These are phyloP conservation scores for Aspergillus sp. DNA, from an alignment of 2,329 filamentous ascomycete genomes.

Conservation along the genomic window DNA sequence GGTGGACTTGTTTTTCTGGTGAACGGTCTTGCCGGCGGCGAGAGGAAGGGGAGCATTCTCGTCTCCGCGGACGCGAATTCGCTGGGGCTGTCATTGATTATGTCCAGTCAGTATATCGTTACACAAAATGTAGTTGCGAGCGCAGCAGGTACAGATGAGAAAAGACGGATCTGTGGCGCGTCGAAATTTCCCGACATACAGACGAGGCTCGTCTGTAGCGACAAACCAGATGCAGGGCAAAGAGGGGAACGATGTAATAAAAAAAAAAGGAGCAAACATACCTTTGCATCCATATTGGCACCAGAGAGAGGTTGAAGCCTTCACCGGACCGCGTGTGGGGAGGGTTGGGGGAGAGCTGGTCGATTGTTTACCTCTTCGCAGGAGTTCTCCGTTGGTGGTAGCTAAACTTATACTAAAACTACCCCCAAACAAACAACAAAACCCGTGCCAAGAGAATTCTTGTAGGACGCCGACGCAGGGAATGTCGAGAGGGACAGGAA, in stretches of 20 bases:
- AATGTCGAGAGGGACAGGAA: conserved; percentile 6
- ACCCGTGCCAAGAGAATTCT: conserved; percentile 15
- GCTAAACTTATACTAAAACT: conserved; percentile 22
- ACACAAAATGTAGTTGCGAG: neutral
- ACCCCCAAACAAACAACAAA: conserved; percentile 26
- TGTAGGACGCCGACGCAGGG: conserved; percentile 3
- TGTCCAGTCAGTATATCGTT: conserved; percentile 16
- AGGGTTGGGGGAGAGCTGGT: conserved; percentile 7
- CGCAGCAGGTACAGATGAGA: neutral
- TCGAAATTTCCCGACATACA: conserved; percentile 7
- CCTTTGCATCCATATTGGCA: conserved; percentile 49
- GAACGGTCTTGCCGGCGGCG: conserved; percentile 59
- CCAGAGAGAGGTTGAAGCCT: conserved; percentile 5
- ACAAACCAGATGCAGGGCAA: neutral
- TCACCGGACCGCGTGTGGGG: conserved; percentile 12
- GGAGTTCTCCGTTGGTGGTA: conserved; percentile 14
- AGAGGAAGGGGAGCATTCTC: conserved; percentile 64
- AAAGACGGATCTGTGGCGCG: conserved; percentile 5
- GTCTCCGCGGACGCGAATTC: conserved; percentile 63
- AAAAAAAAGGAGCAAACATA: conserved; percentile 30
- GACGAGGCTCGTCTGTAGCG: neutral
- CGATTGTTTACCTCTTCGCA: conserved; percentile 23
- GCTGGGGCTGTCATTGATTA: conserved; percentile 61
- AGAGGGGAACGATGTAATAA: conserved; percentile 4
- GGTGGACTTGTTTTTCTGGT: conserved; percentile 80